These are phyloP conservation scores for Geotrichum cucujoidarum DNA, from an alignment of 1,139 yeast genomes.

Conservation along the genomic window DNA sequence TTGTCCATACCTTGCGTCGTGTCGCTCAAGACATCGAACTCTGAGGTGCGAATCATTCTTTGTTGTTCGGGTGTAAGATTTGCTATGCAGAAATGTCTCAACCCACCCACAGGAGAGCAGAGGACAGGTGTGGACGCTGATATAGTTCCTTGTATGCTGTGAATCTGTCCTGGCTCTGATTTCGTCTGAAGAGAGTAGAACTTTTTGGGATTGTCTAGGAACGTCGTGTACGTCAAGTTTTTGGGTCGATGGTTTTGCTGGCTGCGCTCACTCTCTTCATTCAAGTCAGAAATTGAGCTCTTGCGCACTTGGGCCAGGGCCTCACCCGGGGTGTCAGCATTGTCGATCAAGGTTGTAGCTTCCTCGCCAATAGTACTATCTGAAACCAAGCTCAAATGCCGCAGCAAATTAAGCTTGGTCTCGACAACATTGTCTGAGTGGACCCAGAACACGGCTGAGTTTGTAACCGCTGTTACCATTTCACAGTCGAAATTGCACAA, in stretches of 20 bases:
- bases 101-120: constrained; percentile 49
- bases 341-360: constrained; percentile 2
- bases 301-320: background rate
- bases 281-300: background rate
- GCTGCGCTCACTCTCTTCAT: background rate
- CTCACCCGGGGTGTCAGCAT: background rate
- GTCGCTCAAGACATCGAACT: constrained; percentile 21
- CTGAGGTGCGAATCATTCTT: constrained; percentile 29
- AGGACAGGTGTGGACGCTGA: constrained; percentile 29
- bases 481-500: constrained; percentile 37
- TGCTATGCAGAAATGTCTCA: constrained; percentile 45
- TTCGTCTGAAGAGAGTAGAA: constrained; percentile 24
- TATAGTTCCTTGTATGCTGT: constrained; percentile 27
- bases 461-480: constrained; percentile 32
- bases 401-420: constrained; percentile 36
- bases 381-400: constrained; percentile 33
- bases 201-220: constrained; percentile 36
- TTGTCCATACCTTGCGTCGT: constrained; percentile 24
- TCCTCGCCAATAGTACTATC: constrained; percentile 14
- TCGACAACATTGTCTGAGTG: constrained; percentile 40
- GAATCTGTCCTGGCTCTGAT: constrained; percentile 40
- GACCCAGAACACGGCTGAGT: constrained; percentile 39
- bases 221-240: constrained; percentile 26
- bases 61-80: constrained; percentile 33
- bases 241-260: background rate